phyloP scores from a whole-genome alignment of 179 eudicot genomes.

The Actinidia polygama region DNA sequence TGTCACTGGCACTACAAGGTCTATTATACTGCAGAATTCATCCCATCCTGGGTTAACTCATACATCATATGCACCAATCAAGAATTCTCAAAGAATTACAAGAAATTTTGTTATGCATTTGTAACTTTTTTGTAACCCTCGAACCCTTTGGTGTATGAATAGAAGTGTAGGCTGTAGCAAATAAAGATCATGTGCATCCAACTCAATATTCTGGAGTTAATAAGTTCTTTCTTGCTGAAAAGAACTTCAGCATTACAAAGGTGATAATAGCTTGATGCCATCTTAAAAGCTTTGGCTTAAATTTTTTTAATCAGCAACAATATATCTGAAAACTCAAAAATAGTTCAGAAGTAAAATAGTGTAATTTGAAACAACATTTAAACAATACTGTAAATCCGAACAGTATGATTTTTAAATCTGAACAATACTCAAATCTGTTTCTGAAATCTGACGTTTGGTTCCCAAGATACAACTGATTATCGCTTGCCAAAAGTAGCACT shows the following conservation, averaged over 20 bases:
- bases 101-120: not conserved
- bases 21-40: not conserved
- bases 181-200: not conserved
- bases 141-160: not conserved
- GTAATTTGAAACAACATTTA: no score
- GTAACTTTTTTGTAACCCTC: slow-evolving; percentile 1
- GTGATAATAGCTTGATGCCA: not conserved
- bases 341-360: no score
- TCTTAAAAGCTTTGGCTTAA: not conserved
- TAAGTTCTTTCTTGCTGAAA: not conserved
- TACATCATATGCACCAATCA: not conserved
- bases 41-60: not conserved
- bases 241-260: not conserved
- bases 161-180: not conserved
- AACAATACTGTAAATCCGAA: no score
- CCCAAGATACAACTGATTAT: no score
- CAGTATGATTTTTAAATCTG: no score
- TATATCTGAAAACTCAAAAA: no score
- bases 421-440: no score
- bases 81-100: not conserved
- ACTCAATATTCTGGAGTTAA: not conserved
- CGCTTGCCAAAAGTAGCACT: no score
- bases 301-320: no score
- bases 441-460: no score
- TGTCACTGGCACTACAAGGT: not conserved